A percentile compares a stretch with the other conserved stretches of the same genome.
Conservation (phyloP, 164 flowering plant genomes). For the Protea cynaroides region DNA sequence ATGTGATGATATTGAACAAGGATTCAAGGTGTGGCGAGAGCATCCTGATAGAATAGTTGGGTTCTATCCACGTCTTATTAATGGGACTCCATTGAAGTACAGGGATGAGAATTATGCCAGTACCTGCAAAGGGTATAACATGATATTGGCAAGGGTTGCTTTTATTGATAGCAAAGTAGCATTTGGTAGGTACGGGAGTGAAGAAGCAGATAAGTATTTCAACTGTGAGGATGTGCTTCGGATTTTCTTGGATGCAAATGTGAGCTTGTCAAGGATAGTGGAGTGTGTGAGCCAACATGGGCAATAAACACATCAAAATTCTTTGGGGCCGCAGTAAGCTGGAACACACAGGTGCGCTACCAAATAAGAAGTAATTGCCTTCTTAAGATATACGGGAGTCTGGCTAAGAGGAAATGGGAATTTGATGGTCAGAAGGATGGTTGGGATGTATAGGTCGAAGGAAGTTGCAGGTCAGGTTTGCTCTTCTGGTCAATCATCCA, state of each 20-base stretch:
- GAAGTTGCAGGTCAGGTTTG: constrained; percentile 16
- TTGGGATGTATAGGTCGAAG: constrained; percentile 64
- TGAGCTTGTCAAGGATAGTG: constrained; percentile 42
- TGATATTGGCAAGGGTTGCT: constrained; percentile 82
- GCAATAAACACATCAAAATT: constrained; percentile 72
- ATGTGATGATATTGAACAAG: constrained; percentile 73
- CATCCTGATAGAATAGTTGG: constrained; percentile 76
- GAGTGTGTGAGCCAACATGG: constrained; percentile 79
- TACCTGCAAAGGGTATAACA: constrained; percentile 52
- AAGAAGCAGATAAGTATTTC: constrained; percentile 53
- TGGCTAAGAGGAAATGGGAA: constrained; percentile 36
- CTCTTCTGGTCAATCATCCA: too few relatives aligned
- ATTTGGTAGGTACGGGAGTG: constrained; percentile 60
- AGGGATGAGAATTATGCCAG: constrained; percentile 65
- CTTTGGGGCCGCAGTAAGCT: constrained; percentile 70
- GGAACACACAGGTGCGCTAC: constrained; percentile 60
- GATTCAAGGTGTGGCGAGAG: constrained; percentile 71
- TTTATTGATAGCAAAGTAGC: constrained; percentile 52
- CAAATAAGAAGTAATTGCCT: constrained; percentile 54
- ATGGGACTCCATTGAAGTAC: constrained; percentile 44
- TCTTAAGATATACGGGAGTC: constrained; percentile 48
- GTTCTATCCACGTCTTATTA: constrained; percentile 58
- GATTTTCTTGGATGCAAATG: constrained; percentile 66
- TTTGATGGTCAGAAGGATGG: constrained; percentile 52
- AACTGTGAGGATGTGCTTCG: constrained; percentile 79